Evolutionary conservation across 2,329 filamentous ascomycete genomes (phyloP).

Genomic region (Phaeosphaeriaceae sp.): DNA sequence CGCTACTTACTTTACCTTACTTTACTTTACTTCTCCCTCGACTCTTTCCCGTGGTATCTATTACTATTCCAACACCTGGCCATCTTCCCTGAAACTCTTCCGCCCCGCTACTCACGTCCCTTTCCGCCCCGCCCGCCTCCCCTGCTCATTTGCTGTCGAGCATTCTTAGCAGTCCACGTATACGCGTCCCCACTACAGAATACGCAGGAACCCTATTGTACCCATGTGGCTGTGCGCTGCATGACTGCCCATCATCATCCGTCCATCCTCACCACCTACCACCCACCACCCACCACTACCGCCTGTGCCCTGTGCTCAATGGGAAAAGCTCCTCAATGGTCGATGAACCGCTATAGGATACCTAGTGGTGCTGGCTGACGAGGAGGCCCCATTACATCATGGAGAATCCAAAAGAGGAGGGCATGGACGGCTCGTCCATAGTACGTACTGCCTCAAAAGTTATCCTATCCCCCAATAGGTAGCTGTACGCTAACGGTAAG

Average conservation of each 20-base stretch:
- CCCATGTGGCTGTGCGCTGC: slow-evolving; percentile 17
- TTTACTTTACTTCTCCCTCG: too few relatives aligned
- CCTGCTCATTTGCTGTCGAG: slow-evolving; percentile 27
- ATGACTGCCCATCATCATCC: slow-evolving; percentile 23
- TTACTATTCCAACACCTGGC: too few relatives aligned
- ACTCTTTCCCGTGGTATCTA: too few relatives aligned
- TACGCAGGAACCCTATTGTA: background rate
- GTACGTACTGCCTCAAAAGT: slow-evolving; percentile 57
- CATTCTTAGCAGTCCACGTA: slow-evolving; percentile 36
- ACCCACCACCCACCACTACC: slow-evolving; percentile 17
- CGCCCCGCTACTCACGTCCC: slow-evolving; percentile 23
- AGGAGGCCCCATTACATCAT: slow-evolving; percentile 37
- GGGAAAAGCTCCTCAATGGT: slow-evolving; percentile 33
- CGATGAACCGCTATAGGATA: slow-evolving; percentile 42
- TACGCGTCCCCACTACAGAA: slow-evolving; percentile 23
- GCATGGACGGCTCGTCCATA: slow-evolving; percentile 78
- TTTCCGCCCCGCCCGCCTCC: slow-evolving; percentile 22
- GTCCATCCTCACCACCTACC: slow-evolving; percentile 19
- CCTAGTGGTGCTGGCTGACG: slow-evolving; percentile 44
- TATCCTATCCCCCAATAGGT: too few relatives aligned
- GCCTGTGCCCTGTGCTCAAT: slow-evolving; percentile 39
- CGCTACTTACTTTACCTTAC: too few relatives aligned
- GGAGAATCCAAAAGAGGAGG: slow-evolving; percentile 55
- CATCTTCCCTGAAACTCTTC: slow-evolving; percentile 32
- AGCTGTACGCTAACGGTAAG: slow-evolving; percentile 21